Base-by-base conservation (phyloP, 805 yeast genomes). In the Priceomyces carsonii region DNA sequence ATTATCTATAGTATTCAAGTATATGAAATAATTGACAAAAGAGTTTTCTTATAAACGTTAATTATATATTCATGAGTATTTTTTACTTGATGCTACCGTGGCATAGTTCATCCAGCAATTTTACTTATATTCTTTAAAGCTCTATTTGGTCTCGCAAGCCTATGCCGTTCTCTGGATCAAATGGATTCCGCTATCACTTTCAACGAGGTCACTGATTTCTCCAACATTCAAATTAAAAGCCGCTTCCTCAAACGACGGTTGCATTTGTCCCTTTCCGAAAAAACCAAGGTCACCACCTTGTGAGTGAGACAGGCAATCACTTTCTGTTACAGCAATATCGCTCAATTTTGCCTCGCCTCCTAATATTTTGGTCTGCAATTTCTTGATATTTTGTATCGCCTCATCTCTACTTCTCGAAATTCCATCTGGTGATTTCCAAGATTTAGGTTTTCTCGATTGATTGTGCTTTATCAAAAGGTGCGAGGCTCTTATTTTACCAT, bases 251-350 rank as follows among this genome's bases (percentile, higher is more conserved):
- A 93, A 93, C 39, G 83, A 66, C 22, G 96, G 96, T 61, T 93
- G 98, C 99, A 93, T 93, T 50, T 83, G 89, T 25, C 96, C 96
- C 42, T 73, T 79, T 16, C 85, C 87, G 55, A 93, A 93, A 53
- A 66, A 79, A 0, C 99, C 98, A 50, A 93, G 70, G 58, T 93
- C 99, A 29, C 99, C 99, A 14, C 89, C 88, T 52, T 85, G 80
- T 30, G 83, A 69, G 51, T 85, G 95, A 8, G 95, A 83, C 12
- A 85, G 77, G 60, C 97, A 89, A 57, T 91, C 99, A 43, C 95
- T 82, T 57, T 87, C 93, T 2, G 88, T 79, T 23, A 69, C 56
- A 0, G 97, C 97, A 40, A 93, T 63, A 28, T 85, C 83, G 20
- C 76, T 76, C 28, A 93, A 73, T 6, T 80, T 71, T 9, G 73